These are phyloP conservation scores for Candida coleopterorum DNA, from an alignment of 805 yeast species.

Conservation along the genomic window DNA sequence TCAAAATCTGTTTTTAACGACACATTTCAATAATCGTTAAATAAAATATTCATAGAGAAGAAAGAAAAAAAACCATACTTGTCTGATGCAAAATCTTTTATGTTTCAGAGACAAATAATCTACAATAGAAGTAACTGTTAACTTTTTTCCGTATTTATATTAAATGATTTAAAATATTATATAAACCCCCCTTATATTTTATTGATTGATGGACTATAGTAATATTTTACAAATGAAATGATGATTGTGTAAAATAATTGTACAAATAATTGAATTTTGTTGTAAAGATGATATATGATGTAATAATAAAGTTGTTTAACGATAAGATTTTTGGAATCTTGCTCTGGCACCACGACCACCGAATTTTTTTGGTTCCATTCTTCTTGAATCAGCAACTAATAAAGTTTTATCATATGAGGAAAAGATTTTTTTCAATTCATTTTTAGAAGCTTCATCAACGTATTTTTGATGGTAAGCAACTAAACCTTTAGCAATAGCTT, in stretches of 20 bases:
- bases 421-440: slow-evolving; percentile 98
- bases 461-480: slow-evolving; percentile 99
- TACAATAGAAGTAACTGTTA: neutral
- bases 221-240: slow-evolving; percentile 6
- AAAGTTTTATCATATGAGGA: slow-evolving; percentile 98
- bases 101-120: neutral
- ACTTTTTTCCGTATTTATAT: slow-evolving; percentile 7
- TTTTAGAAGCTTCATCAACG: slow-evolving; percentile 99
- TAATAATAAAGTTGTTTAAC: slow-evolving; percentile 50
- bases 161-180: slow-evolving; percentile 8
- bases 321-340: slow-evolving; percentile 99
- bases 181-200: slow-evolving; percentile 3
- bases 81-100: neutral
- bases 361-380: slow-evolving; percentile 99
- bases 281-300: slow-evolving; percentile 2
- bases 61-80: neutral
- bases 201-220: slow-evolving; percentile 2
- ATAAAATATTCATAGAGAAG: too few relatives aligned
- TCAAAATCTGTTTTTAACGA: too few relatives aligned
- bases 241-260: slow-evolving; percentile 2
- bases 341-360: slow-evolving; percentile 99
- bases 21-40: too few relatives aligned
- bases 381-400: slow-evolving; percentile 98
- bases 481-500: slow-evolving; percentile 99
- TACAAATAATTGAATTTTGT: slow-evolving; percentile 5